phyloP scores from a whole-genome alignment of 1,284 basidiomycete genomes.

The Clitocybe nebularis region DNA sequence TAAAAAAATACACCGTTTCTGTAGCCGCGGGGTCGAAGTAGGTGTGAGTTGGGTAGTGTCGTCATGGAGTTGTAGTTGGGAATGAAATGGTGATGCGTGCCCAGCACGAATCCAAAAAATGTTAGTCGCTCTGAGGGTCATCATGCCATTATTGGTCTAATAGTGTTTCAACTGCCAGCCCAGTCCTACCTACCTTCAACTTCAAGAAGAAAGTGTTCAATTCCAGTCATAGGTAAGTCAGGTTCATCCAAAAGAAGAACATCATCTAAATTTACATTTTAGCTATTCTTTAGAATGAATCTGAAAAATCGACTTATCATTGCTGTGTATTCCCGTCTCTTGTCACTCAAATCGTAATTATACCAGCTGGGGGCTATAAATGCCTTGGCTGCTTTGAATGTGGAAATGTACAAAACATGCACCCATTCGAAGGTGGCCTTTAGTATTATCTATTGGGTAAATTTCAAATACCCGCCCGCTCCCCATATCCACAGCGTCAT shows the following conservation, averaged over 20 bases:
- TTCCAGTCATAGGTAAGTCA: slow-evolving; percentile 29
- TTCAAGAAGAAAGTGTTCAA: slow-evolving; percentile 38
- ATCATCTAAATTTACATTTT: neutral
- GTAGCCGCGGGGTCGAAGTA: too few species aligned
- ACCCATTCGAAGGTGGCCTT: too few species aligned
- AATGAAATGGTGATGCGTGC: slow-evolving; percentile 3
- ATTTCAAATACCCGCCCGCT: too few species aligned
- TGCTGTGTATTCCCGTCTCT: too few species aligned
- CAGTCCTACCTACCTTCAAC: slow-evolving; percentile 6
- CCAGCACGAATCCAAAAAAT: neutral
- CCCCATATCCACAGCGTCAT: too few species aligned
- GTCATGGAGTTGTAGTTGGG: neutral
- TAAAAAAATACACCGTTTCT: too few species aligned
- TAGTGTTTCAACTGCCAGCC: slow-evolving; percentile 3
- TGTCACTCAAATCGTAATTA: too few species aligned
- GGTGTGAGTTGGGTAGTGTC: neutral
- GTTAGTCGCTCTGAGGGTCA: slow-evolving; percentile 6
- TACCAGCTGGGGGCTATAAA: too few species aligned
- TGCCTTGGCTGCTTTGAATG: neutral
- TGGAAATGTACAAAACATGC: too few species aligned
- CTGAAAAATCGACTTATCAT: too few species aligned
- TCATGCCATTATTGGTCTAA: slow-evolving; percentile 6
- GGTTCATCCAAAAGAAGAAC: neutral
- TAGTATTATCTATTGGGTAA: too few species aligned
- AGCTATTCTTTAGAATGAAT: neutral